Evolutionary conservation across 2,329 filamentous ascomycete species (phyloP).

Genomic region (Neofusicoccum kwambonambiense): DNA sequence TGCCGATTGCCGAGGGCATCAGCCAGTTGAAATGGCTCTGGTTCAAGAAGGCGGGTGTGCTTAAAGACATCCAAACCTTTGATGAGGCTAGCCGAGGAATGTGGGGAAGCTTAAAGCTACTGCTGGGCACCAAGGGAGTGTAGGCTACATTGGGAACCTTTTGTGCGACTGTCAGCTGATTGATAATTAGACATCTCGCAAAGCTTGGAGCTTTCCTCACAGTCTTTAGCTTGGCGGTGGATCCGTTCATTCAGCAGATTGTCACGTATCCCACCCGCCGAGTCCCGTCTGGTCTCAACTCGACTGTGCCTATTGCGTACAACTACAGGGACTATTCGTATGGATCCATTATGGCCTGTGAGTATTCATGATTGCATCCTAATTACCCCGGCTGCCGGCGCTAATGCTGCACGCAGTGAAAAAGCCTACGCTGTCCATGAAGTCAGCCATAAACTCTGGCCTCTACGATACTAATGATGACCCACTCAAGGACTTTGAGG

Average conservation of each 20-base stretch:
- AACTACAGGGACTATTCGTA: background rate
- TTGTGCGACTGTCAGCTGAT: background rate
- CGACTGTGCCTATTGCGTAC: background rate
- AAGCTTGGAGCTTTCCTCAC: conserved; percentile 19
- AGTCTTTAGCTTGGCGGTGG: conserved; percentile 17
- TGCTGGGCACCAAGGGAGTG: conserved; percentile 5
- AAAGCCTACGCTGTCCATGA: background rate
- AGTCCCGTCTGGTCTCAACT: background rate
- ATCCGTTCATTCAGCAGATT: conserved; percentile 21
- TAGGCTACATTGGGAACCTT: background rate
- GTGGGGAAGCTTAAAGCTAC: conserved; percentile 4
- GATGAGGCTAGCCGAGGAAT: conserved; percentile 16
- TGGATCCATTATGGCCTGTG: background rate
- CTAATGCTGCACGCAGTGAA: background rate
- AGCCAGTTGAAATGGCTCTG: conserved; percentile 40
- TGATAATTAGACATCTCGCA: background rate
- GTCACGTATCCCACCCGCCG: conserved; percentile 6
- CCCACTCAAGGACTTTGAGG: background rate
- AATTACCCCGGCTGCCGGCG: no score
- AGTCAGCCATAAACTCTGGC: background rate
- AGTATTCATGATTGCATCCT: background rate
- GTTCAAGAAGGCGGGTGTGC: conserved; percentile 22
- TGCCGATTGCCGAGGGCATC: conserved; percentile 32
- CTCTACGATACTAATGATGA: background rate
- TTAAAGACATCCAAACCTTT: conserved; percentile 16